phyloP scores from a whole-genome alignment of 106 monocot species.

The Gastrodia elata region DNA sequence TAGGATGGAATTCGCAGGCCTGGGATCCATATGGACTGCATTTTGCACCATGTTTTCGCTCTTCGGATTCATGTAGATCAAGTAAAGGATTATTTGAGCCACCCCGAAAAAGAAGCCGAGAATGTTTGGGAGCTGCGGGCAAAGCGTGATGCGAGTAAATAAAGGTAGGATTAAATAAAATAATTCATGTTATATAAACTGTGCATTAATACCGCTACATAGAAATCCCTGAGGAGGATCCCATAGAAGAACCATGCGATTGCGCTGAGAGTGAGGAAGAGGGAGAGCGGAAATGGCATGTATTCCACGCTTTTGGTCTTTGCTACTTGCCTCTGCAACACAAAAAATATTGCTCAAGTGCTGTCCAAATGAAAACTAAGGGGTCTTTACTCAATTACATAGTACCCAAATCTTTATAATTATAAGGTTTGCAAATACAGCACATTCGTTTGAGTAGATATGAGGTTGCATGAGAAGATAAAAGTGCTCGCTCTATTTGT shows the following conservation, averaged over 20 bases:
- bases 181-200: background rate
- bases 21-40: background rate
- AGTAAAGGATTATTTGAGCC: constrained; percentile 52
- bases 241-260: constrained; percentile 67
- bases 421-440: too few species aligned
- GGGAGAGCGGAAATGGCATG: constrained; percentile 71
- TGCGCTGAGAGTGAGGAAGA: constrained; percentile 62
- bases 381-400: too few species aligned
- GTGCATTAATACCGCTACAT: constrained; percentile 31
- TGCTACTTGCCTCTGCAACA: constrained; percentile 51
- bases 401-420: too few species aligned
- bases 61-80: constrained; percentile 27
- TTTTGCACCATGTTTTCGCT: constrained; percentile 1
- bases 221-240: constrained; percentile 33
- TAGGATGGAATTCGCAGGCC: background rate
- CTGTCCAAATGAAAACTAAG: too few species aligned
- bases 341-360: too few species aligned
- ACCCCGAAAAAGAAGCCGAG: constrained; percentile 52
- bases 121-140: constrained; percentile 48
- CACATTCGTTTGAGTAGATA: too few species aligned
- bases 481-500: too few species aligned
- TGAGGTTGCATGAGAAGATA: too few species aligned
- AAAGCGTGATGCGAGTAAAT: too few species aligned
- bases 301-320: constrained; percentile 57
- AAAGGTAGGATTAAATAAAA: too few species aligned